Evolutionary conservation across 1,284 basidiomycete species (phyloP).

Genomic region (Cutaneotrichosporon daszewskae): DNA sequence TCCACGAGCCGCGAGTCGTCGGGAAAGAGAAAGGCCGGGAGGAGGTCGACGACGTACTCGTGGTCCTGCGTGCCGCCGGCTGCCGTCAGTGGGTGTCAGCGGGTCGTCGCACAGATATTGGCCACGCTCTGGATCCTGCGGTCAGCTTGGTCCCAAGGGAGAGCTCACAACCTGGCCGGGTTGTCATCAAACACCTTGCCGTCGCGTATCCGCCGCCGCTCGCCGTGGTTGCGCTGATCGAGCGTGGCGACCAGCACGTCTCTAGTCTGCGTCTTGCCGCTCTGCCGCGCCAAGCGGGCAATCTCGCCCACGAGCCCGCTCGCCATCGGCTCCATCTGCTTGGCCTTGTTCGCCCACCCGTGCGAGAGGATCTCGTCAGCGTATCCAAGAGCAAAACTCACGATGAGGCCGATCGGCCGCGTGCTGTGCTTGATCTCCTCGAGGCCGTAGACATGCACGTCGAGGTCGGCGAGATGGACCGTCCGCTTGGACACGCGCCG

Average conservation of each 20-base stretch:
- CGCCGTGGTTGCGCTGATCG: conserved; percentile 73
- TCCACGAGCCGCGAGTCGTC: conserved; percentile 58
- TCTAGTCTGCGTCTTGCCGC: conserved; percentile 16
- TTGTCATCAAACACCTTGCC: conserved; percentile 56
- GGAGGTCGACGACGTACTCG: conserved; percentile 72
- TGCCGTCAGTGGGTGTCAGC: background rate
- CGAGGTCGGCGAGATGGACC: conserved; percentile 31
- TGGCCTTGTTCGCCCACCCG: conserved; percentile 16
- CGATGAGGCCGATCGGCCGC: conserved; percentile 28
- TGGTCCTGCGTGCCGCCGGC: conserved; percentile 53
- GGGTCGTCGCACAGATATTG: background rate
- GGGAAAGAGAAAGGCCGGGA: conserved; percentile 73
- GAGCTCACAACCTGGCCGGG: conserved; percentile 53
- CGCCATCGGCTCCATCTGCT: conserved; percentile 29
- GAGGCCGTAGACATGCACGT: conserved; percentile 35
- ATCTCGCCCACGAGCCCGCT: conserved; percentile 34
- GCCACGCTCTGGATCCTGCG: background rate
- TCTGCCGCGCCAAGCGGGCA: conserved; percentile 2
- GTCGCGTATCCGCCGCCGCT: conserved; percentile 45
- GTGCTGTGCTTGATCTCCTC: conserved; percentile 30
- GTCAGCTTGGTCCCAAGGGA: background rate
- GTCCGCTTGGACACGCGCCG: conserved; percentile 8
- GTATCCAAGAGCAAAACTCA: conserved; percentile 7
- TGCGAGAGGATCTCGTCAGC: conserved; percentile 9
- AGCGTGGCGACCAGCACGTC: conserved; percentile 44